Evolutionary conservation across 257 asterid species (phyloP).

Genomic region (Jacaranda mimosifolia): DNA sequence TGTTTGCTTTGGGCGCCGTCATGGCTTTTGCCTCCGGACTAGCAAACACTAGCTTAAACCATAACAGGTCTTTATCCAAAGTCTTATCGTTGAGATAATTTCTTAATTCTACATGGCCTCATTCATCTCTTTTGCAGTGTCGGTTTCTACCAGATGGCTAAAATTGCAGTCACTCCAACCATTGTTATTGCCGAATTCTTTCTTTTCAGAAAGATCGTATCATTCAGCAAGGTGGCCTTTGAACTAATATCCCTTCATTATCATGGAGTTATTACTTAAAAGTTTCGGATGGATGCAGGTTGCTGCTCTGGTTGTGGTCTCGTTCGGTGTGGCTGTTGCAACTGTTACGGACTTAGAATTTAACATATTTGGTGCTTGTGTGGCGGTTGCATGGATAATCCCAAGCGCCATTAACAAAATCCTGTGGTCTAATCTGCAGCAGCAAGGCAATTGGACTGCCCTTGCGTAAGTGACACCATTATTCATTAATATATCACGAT

Average conservation of each 20-base stretch:
- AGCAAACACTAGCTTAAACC: slow-evolving; percentile 80
- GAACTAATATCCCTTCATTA: too few species aligned
- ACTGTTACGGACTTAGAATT: slow-evolving; percentile 87
- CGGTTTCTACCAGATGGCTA: slow-evolving; percentile 97
- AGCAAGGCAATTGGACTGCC: slow-evolving; percentile 90
- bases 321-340: slow-evolving; percentile 87
- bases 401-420: slow-evolving; percentile 88
- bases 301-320: slow-evolving; percentile 69
- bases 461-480: slow-evolving; percentile 65
- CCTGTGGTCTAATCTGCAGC: slow-evolving; percentile 87
- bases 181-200: slow-evolving; percentile 78
- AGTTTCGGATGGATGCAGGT: slow-evolving; percentile 50
- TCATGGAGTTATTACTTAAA: neutral
- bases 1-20: slow-evolving; percentile 81
- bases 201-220: slow-evolving; percentile 62
- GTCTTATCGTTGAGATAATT: neutral
- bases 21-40: slow-evolving; percentile 93
- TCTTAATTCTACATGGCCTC: slow-evolving; percentile 27
- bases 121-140: slow-evolving; percentile 67
- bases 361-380: slow-evolving; percentile 78
- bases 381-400: slow-evolving; percentile 81
- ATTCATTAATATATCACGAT: neutral
- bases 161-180: slow-evolving; percentile 92
- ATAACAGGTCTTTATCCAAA: slow-evolving; percentile 65
- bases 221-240: slow-evolving; percentile 59